Evolutionary conservation across 306 rosid species (phyloP), one percentile per base, ranked within the genome.

Genomic region (Aeschynomene evenia): DNA sequence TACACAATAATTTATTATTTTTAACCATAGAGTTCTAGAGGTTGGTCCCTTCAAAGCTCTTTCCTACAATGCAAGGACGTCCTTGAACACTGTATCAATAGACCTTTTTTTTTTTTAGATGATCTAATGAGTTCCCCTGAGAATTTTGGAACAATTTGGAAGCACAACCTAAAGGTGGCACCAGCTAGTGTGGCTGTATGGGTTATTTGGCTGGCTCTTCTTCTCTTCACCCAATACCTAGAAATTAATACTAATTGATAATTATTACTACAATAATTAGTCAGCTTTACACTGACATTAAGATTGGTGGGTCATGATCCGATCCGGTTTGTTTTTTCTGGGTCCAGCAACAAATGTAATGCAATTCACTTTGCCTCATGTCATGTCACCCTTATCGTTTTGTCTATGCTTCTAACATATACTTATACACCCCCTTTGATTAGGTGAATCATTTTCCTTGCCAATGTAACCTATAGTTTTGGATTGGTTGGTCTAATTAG

Each of bases 111-210:
- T n/a, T n/a, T n/a, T n/a, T n/a, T n/a, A n/a, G n/a, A n/a, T n/a
- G n/a, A n/a, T n/a, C n/a, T n/a, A n/a, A n/a, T n/a, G n/a, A n/a
- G n/a, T 28, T 28, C 31, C 31, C 31, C 5, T 40, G 3, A n/a
- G 48, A 40, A 40, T 40, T 40, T 6, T 56, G 60, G 72, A 45
- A 69, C 54, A 69, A 54, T 63, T 66, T 71, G 45, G 57, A 63
- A 68, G 18, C 71, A 58, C 68, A 11, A 43, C 28, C 10, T 34
- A 18, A 33, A n/a, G 33, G 9, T 40, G 18, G 33, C 64, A 59
- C 23, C 5, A 0, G 23, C 1, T 11, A 7, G 36, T 45, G 57
- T 18, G 31, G 2, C 23, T 14, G 6, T 22, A 34, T 36, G 52
- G 20, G 39, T 48, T 51, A 9, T 4, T n/a, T 13, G 19, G 5